Evolutionary conservation across 495 filamentous ascomycete species (phyloP), one percentile per base, ranked within the genome.

Genomic region (Lineolata rhizophorae): DNA sequence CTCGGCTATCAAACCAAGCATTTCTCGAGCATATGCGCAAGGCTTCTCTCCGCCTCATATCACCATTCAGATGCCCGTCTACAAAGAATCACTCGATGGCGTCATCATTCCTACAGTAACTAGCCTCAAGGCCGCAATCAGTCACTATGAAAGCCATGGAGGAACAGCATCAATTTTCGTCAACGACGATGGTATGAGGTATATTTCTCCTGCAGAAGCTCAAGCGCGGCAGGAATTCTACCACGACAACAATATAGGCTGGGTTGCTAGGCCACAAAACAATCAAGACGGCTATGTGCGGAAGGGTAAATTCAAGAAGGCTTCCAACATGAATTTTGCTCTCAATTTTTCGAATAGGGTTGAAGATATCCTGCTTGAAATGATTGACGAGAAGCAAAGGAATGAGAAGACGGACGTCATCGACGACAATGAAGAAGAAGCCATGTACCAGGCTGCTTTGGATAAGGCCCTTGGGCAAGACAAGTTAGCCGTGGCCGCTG

Each of bases 271-370:
- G 9, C 50, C 70, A 15, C 54, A 54, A 33, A 68, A 77, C 44
- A 34, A 37, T 10, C 30, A 38, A 10, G 28, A 9, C 8, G 28
- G 8, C 9, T 75, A 72, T 45, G 39, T 65, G 17, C 61, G 71
- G 8, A 53, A 61, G 4, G 71, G 71, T 28, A 75, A 75, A 46
- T 76, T 76, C 56, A 76, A 76, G 56, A 76, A 75, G 34, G 70
- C 70, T 16, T 73, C 68, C 18, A 76, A 76, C 49, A 76, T 76
- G 71, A 76, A 76, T 47, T 76, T 70, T 31, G 66, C 61, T 6
- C 44, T 76, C 44, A 57, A 56, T 48, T 44, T 67, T 20, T 69
- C 62, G 44, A 62, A 61, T 31, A 53, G 60, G 10, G 62, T 75
- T 20, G 71, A 75, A 42, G 63, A 67, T 1, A 68, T 63, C 36